Evolutionary conservation across 1,139 yeast species (phyloP), one percentile per base, ranked within the genome.

Genomic region (Pichia sp.): DNA sequence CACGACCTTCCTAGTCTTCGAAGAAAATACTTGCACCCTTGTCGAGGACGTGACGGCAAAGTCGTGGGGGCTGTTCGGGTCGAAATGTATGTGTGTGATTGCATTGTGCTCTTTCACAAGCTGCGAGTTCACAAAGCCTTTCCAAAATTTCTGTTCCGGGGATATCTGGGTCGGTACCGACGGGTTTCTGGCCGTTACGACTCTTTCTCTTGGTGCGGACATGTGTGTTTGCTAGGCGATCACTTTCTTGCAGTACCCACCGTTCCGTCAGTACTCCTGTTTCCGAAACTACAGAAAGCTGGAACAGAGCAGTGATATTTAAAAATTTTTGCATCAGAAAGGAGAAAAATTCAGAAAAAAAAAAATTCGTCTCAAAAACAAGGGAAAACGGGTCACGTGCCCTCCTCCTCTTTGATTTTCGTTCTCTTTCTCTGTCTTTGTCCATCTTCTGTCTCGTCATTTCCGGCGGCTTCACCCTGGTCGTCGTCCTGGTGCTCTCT

Each of bases 81-180:
- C 92, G 76, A 93, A 95, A 61, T 85, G 80, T 55, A 93, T 84
- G 66, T 90, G 95, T 44, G 87, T 85, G 54, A 95, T 90, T 34
- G 97, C 89, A 68, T 89, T 90, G 72, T 89, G 93, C 71, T 95
- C 99, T 71, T 93, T 93, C 50, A 92, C 92, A 51, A 93, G 77
- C 66, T 92, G 92, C 1, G 98, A 95, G 62, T 83, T 87, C 45
- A 81, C 76, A 66, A 81, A 86, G n/a, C 92, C 90, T 64, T 95
- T 78, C 99, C 99, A 95, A 72, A 89, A 93, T 62, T 95, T 77
- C 67, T 90, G 96, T 64, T 93, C 99, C 0, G 98, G 93, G 0
- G 97, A 90, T 3, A 93, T 85, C 64, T 87, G 92, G 13, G 83
- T 81, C 11, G 97, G 96, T 16, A 84, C 74, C 1, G 89, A 84